Conservation (phyloP, 148 eudicot genomes). For the Silene uniflora region DNA sequence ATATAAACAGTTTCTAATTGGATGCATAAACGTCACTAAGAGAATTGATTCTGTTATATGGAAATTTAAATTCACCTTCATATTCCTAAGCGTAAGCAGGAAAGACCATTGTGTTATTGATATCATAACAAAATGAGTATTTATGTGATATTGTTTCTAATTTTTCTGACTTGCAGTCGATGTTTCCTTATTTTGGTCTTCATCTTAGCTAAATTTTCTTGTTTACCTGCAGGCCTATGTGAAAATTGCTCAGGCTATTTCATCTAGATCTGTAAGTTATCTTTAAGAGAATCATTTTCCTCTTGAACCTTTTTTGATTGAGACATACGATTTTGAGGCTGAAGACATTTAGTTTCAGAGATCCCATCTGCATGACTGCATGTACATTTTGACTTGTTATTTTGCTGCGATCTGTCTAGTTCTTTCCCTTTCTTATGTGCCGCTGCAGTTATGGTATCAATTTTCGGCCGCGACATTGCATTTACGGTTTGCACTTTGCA, state of each 20-base stretch:
- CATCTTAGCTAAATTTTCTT: slow-evolving; percentile 2
- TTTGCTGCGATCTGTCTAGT: not conserved
- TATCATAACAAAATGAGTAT: not conserved
- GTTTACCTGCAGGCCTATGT: slow-evolving; percentile 69
- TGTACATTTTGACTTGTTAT: not conserved
- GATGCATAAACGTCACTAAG: no score
- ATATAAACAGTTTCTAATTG: no score
- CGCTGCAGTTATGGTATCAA: not conserved
- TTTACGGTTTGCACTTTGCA: no score
- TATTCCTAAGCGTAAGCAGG: not conserved
- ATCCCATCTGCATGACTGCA: not conserved
- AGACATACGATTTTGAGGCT: not conserved
- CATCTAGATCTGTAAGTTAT: slow-evolving; percentile 89
- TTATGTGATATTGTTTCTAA: not conserved
- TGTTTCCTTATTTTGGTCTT: not conserved
- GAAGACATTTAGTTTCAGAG: not conserved
- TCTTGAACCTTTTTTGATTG: not conserved
- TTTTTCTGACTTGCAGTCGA: not conserved
- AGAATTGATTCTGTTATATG: no score
- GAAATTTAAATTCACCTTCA: not conserved
- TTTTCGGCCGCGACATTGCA: no score
- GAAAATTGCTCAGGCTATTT: slow-evolving; percentile 96
- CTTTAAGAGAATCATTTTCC: not conserved
- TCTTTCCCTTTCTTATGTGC: not conserved
- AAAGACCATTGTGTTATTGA: not conserved